A percentile compares a stretch with the other conserved stretches of the same genome.
phyloP scores from a whole-genome alignment of 2,329 filamentous ascomycete genomes.

The Fusarium sp. region DNA sequence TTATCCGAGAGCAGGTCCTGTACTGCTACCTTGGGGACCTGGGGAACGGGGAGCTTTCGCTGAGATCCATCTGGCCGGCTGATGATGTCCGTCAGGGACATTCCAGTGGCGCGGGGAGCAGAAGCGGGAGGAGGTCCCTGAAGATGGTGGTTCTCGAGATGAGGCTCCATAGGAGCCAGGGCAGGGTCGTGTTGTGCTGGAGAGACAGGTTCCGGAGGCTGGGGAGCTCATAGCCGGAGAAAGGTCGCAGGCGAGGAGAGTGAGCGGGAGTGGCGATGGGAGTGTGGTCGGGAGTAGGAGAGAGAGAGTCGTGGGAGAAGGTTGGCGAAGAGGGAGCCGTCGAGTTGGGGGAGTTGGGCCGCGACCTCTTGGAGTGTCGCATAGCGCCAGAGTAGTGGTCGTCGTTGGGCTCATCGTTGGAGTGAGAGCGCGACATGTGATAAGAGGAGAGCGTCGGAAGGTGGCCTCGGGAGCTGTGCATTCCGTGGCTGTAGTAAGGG shows the following conservation, averaged over 20 bases:
- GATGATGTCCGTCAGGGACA: slow-evolving; percentile 93
- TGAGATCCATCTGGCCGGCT: slow-evolving; percentile 87
- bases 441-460: slow-evolving; percentile 86
- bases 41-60: slow-evolving; percentile 90
- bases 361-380: slow-evolving; percentile 85
- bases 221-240: slow-evolving; percentile 83
- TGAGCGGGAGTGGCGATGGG: slow-evolving; percentile 96
- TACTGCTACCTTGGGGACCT: slow-evolving; percentile 89
- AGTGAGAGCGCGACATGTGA: slow-evolving; percentile 92
- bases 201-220: slow-evolving; percentile 77
- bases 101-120: slow-evolving; percentile 69
- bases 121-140: slow-evolving; percentile 64
- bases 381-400: slow-evolving; percentile 78
- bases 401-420: slow-evolving; percentile 80
- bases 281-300: slow-evolving; percentile 97
- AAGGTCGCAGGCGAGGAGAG: slow-evolving; percentile 88
- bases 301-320: slow-evolving; percentile 95
- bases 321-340: slow-evolving; percentile 96
- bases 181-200: slow-evolving; percentile 65
- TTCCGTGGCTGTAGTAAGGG: slow-evolving; percentile 64
- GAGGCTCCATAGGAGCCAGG: slow-evolving; percentile 69
- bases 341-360: slow-evolving; percentile 93
- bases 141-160: slow-evolving; percentile 59
- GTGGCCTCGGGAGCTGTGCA: slow-evolving; percentile 67
- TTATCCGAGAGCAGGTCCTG: slow-evolving; percentile 82